A percentile compares a stretch with the other conserved stretches of the same genome.
Conservation (phyloP, 495 filamentous ascomycete genomes). For the Penicillium taxi region DNA sequence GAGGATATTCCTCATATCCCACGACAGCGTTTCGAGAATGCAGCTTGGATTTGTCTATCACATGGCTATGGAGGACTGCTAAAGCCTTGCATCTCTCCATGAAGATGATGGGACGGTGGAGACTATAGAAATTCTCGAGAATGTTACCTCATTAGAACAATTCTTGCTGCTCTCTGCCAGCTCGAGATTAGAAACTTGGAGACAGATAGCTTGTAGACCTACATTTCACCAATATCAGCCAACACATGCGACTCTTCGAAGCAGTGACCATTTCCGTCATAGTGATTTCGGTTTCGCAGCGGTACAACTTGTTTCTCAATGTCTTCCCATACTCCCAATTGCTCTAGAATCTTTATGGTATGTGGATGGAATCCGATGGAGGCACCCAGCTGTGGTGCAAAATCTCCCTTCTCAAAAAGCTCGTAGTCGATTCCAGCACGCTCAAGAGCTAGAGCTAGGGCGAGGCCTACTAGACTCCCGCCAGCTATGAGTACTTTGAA, state of each 20-base stretch:
- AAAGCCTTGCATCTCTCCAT: constrained; percentile 12
- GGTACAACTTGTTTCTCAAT: constrained; percentile 12
- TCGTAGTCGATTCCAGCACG: constrained; percentile 14
- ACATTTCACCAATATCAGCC: constrained; percentile 6
- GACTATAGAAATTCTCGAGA: constrained; percentile 1
- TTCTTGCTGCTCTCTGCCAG: too few relatives aligned
- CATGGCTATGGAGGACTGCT: constrained; percentile 8
- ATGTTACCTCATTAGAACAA: not conserved
- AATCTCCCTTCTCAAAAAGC: constrained; percentile 11
- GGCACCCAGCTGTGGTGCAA: constrained; percentile 12
- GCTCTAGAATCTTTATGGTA: constrained; percentile 10
- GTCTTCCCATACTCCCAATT: constrained; percentile 9
- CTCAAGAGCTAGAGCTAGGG: constrained; percentile 10
- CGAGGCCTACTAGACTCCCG: constrained; percentile 12
- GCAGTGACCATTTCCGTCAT: constrained; percentile 4
- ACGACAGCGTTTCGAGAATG: constrained; percentile 8
- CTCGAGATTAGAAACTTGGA: not conserved
- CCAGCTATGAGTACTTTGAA: constrained; percentile 17
- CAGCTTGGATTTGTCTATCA: constrained; percentile 9
- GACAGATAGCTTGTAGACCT: constrained; percentile 6
- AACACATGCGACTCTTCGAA: constrained; percentile 8
- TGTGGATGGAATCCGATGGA: constrained; percentile 13
- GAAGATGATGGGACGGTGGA: constrained; percentile 11
- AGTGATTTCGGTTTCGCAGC: constrained; percentile 8
- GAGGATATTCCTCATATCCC: constrained; percentile 9